These are phyloP conservation scores for Zoysia matrella DNA, from an alignment of 202 grass and related monocot genomes.

Conservation along the genomic window DNA sequence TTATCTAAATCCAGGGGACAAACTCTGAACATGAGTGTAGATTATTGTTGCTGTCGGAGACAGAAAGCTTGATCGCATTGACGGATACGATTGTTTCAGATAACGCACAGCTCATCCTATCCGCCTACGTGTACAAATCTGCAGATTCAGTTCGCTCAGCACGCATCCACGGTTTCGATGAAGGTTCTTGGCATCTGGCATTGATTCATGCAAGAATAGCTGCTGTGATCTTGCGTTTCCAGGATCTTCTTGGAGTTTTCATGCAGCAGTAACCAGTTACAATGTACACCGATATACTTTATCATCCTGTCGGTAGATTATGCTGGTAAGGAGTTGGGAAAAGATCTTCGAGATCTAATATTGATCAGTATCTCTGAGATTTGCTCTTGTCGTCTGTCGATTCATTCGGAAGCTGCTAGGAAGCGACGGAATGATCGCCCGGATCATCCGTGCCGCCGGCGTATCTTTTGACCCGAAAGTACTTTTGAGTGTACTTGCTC, in stretches of 20 bases:
- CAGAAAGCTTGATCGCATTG: slow-evolving; percentile 51
- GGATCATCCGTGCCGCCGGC: slow-evolving; percentile 42
- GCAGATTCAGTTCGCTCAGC: slow-evolving; percentile 48
- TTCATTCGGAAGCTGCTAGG: slow-evolving; percentile 52
- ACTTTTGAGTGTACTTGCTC: slow-evolving; percentile 36
- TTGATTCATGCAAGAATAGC: slow-evolving; percentile 20
- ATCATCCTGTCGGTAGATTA: slow-evolving; percentile 54
- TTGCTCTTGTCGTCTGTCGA: slow-evolving; percentile 29
- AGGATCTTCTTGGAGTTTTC: slow-evolving; percentile 36
- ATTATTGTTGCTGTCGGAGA: slow-evolving; percentile 58
- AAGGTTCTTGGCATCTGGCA: slow-evolving; percentile 45
- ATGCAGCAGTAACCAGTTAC: slow-evolving; percentile 7
- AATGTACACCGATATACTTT: slow-evolving; percentile 33
- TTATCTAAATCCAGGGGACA: slow-evolving; percentile 50
- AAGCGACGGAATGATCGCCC: slow-evolving; percentile 46
- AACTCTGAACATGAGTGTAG: slow-evolving; percentile 51
- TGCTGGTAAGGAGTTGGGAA: slow-evolving; percentile 35
- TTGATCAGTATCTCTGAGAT: slow-evolving; percentile 54
- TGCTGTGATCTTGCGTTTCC: too few species aligned
- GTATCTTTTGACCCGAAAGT: slow-evolving; percentile 61
- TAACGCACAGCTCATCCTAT: slow-evolving; percentile 52
- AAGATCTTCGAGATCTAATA: slow-evolving; percentile 40
- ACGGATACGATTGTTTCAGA: slow-evolving; percentile 50
- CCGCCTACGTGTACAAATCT: slow-evolving; percentile 46
- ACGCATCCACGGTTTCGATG: slow-evolving; percentile 25